Evolutionary conservation across 1,284 basidiomycete genomes (phyloP), one percentile per base, ranked within the genome.

Genomic region (Prillingera fragicola): DNA sequence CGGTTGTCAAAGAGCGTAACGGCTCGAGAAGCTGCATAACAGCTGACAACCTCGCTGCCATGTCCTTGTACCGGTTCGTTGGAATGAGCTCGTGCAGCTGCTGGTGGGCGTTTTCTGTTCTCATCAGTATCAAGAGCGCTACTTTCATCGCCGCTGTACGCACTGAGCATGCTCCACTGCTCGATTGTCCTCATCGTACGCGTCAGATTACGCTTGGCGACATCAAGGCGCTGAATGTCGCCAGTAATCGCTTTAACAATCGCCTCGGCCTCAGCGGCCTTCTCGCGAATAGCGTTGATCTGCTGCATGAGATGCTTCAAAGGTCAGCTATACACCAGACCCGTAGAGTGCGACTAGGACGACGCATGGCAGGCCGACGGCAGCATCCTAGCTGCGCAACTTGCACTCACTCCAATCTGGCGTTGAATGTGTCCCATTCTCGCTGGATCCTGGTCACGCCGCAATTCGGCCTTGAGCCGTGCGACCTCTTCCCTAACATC

Each of bases 191-290:
- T 92, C 80, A 98, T 91, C 59, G 87, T 89, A 19, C 80, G 73
- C 19, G 85, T 84, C 35, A 94, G 77, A 63, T 98, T 97, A 71
- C 83, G 84, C 77, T 99, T 98, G 24, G 91, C 92, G 25, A 87
- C 75, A 66, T 98, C 95, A 25, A 99, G 77, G 6, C 85, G 81
- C 65, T 96, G 90, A 44, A 99, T 97, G 67, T 99, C 95, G 55
- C 88, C 84, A 5, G 95, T 99, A 58, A 98, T 95, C 51, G 89
- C 83, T 48, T 86, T 80, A 26, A 98, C 95, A 36, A 96, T 89
- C 1, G 87, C 88, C 66, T 98, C 94, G 10, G 89, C 91, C 67
- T 96, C 91, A 0, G 87, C 86, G 0, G 91, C 89, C 69, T 96
- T 94, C 69, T 95, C 90, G 27, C 89, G 80, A 56, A 97, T 96